Conservation (phyloP, 495 filamentous ascomycete genomes). For the Saxophila tyrrhenica region DNA sequence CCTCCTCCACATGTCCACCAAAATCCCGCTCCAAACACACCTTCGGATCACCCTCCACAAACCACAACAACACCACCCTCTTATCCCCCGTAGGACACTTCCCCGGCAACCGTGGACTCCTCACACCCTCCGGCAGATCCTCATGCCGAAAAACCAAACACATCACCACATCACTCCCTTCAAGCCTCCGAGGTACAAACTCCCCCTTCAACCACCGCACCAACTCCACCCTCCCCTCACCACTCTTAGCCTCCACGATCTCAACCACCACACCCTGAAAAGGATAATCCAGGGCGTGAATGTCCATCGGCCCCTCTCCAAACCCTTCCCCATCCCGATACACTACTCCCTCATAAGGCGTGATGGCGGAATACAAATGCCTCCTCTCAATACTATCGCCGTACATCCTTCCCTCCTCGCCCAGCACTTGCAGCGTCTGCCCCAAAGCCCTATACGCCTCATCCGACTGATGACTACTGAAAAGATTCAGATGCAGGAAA, state of each 20-base stretch:
- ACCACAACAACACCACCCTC: background rate
- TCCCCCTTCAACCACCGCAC: background rate
- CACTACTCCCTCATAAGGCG: background rate
- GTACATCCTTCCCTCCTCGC: background rate
- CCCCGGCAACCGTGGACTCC: background rate
- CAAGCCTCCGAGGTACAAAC: background rate
- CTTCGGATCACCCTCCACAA: background rate
- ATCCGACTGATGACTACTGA: background rate
- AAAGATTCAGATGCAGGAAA: background rate
- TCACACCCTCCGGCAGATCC: background rate
- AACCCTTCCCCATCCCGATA: background rate
- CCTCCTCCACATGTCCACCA: background rate
- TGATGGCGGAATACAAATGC: background rate
- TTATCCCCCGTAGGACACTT: background rate
- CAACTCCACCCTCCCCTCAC: background rate
- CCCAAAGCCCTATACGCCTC: background rate
- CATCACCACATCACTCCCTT: background rate
- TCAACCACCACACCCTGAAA: background rate
- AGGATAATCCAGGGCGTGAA: background rate
- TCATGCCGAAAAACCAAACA: background rate
- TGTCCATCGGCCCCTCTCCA: background rate
- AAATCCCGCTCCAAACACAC: background rate
- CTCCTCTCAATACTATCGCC: background rate
- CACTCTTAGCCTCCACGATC: background rate
- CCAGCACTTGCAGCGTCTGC: background rate